Conservation (phyloP, 441 rosid genomes). For the Jatropha podagrica region DNA sequence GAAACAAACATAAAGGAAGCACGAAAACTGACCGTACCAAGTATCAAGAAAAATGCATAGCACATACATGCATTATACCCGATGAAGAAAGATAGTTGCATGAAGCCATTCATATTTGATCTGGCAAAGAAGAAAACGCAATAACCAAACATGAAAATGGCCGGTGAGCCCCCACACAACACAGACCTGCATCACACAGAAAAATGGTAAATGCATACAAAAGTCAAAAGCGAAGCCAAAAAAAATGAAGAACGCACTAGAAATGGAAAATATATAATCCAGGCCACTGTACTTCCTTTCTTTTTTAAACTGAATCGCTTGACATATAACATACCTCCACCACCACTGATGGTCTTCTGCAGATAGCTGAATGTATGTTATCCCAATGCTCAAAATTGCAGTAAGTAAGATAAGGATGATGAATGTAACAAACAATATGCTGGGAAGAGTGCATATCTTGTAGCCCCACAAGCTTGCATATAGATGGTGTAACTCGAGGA, state of each 20-base stretch:
- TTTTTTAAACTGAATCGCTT: not conserved
- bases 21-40: constrained; percentile 57
- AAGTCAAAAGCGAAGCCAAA: not conserved
- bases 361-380: constrained; percentile 78
- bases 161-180: constrained; percentile 58
- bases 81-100: constrained; percentile 72
- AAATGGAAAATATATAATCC: not conserved
- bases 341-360: constrained; percentile 90
- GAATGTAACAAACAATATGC: constrained; percentile 57
- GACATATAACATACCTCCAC: constrained; percentile 65
- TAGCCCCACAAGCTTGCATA: constrained; percentile 77
- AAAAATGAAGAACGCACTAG: not conserved
- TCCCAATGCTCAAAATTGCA: constrained; percentile 54
- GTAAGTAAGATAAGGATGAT: constrained; percentile 57
- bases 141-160: constrained; percentile 73
- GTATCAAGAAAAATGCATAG: constrained; percentile 76
- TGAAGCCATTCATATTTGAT: constrained; percentile 65
- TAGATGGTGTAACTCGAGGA: constrained; percentile 64
- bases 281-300: not conserved
- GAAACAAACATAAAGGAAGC: constrained; percentile 65
- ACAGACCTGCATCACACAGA: constrained; percentile 56
- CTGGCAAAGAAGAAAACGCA: constrained; percentile 57
- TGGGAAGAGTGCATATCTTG: constrained; percentile 60
- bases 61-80: constrained; percentile 71
- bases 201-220: not conserved